Conservation (phyloP, 2,329 filamentous ascomycete species). For the Rhexocercosporidium sp. region DNA sequence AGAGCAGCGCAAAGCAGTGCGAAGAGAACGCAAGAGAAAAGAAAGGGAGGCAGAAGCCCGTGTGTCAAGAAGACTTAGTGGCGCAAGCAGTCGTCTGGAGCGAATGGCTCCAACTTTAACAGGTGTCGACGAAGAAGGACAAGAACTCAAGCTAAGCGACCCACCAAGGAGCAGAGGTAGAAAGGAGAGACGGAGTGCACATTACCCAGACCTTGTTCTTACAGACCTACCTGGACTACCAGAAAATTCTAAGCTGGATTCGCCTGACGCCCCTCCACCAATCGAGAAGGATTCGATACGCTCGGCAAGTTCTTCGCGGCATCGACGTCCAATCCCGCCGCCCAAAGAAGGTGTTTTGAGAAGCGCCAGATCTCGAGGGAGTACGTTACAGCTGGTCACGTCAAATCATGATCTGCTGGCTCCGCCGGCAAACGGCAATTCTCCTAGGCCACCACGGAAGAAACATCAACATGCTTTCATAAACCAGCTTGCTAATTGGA, state of each 20-base stretch:
- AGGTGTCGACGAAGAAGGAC: constrained; percentile 79
- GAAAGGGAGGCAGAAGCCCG: constrained; percentile 84
- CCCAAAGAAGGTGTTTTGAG: constrained; percentile 79
- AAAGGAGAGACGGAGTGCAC: constrained; percentile 75
- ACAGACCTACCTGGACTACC: constrained; percentile 80
- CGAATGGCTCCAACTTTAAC: constrained; percentile 77
- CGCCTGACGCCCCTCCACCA: constrained; percentile 65
- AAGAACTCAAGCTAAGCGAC: constrained; percentile 50
- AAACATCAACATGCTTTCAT: constrained; percentile 68
- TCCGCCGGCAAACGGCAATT: constrained; percentile 47
- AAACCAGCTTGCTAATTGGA: constrained; percentile 69
- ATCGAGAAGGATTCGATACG: constrained; percentile 80
- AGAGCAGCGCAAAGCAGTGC: constrained; percentile 83
- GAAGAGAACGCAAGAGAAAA: constrained; percentile 80
- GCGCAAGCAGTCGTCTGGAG: constrained; percentile 85
- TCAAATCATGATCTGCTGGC: constrained; percentile 66
- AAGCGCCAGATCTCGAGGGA: constrained; percentile 76
- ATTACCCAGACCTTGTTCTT: constrained; percentile 65
- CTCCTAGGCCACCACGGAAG: constrained; percentile 48
- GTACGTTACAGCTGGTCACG: constrained; percentile 83
- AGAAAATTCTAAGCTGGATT: constrained; percentile 53
- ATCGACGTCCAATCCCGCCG: constrained; percentile 77
- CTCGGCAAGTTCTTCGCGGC: constrained; percentile 77
- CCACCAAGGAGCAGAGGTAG: constrained; percentile 75
- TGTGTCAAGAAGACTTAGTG: constrained; percentile 81